Base-by-base conservation (phyloP, 495 filamentous ascomycete species). In the Aspergillus heteromorphus region DNA sequence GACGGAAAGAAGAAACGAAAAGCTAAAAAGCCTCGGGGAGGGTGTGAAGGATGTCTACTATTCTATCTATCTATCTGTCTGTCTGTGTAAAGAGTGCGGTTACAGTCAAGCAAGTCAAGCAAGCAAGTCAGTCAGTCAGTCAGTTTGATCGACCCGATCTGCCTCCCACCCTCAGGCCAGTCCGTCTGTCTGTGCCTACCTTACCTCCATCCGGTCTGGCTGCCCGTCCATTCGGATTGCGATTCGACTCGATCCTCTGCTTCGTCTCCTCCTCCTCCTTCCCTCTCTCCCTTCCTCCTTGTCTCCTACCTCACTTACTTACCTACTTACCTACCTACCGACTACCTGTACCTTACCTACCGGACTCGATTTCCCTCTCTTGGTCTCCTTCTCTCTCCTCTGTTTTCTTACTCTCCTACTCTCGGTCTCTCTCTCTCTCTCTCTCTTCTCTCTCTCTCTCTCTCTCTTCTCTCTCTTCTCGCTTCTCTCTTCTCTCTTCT, bases 341-440 rank as follows among this genome's bases (percentile, higher is more conserved):
- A n/a, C n/a, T n/a, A n/a, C n/a, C n/a, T n/a, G n/a, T n/a, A n/a
- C n/a, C n/a, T n/a, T n/a, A n/a, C n/a, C n/a, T n/a, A n/a, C n/a
- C n/a, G n/a, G n/a, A n/a, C 57, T 61, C 45, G 20, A 45, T 34
- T 53, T 60, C 45, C 31, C 23, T 13, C 54, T 48, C 31, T 49
- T 27, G 30, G 43, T 47, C 30, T 51, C 38, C 47, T 54, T 57
- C 45, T 41, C 21, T 43, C 25, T 49, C 14, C 36, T 34, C 40
- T 30, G 1, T 41, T 45, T 14, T 45, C 36, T 56, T 45, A 40
- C 54, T 34, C 38, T 34, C 42, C 31, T 45, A 23, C 45, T 36
- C 48, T 19, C 17, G 53, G 48, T 45, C 54, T 25, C 38, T 45
- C 42, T 40, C 49, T 31, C 45, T 29, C 42, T 18, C 16, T 50